Percentiles rank a stretch among this genome's conserved stretches.
Evolutionary conservation across 164 flowering plant genomes (phyloP).

Genomic region (Magnolia sinica): DNA sequence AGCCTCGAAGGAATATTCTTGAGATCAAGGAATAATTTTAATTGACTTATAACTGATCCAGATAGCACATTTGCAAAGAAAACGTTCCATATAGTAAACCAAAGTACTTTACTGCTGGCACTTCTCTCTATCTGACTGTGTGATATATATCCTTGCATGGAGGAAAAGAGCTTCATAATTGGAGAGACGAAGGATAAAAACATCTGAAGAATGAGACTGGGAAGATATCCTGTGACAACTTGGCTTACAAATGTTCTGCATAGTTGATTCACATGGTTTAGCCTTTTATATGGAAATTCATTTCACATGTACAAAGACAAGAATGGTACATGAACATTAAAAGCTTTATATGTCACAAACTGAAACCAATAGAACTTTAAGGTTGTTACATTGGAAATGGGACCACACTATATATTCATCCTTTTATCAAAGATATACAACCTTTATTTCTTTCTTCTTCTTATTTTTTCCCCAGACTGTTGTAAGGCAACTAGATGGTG

Average conservation of each 20-base stretch:
- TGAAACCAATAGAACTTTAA: too few relatives aligned
- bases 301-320: background rate
- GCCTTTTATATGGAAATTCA: background rate
- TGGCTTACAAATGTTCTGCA: slow-evolving; percentile 73
- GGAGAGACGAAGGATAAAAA: slow-evolving; percentile 77
- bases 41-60: slow-evolving; percentile 54
- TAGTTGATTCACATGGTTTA: background rate
- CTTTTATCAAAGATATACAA: too few relatives aligned
- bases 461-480: too few relatives aligned
- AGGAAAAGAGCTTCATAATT: slow-evolving; percentile 68
- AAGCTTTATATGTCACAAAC: too few relatives aligned
- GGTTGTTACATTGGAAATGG: too few relatives aligned
- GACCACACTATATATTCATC: too few relatives aligned
- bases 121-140: slow-evolving; percentile 70
- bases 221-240: slow-evolving; percentile 92
- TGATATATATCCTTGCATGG: slow-evolving; percentile 78
- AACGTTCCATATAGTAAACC: slow-evolving; percentile 87
- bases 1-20: slow-evolving; percentile 58
- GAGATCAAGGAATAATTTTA: slow-evolving; percentile 59
- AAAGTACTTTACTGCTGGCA: slow-evolving; percentile 73
- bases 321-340: background rate
- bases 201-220: slow-evolving; percentile 81
- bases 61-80: slow-evolving; percentile 89
- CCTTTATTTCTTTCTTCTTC: too few relatives aligned
- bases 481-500: too few relatives aligned